Evolutionary conservation across 495 filamentous ascomycete genomes (phyloP), one percentile per base, ranked within the genome.

Genomic region (Rhypophila decipiens): DNA sequence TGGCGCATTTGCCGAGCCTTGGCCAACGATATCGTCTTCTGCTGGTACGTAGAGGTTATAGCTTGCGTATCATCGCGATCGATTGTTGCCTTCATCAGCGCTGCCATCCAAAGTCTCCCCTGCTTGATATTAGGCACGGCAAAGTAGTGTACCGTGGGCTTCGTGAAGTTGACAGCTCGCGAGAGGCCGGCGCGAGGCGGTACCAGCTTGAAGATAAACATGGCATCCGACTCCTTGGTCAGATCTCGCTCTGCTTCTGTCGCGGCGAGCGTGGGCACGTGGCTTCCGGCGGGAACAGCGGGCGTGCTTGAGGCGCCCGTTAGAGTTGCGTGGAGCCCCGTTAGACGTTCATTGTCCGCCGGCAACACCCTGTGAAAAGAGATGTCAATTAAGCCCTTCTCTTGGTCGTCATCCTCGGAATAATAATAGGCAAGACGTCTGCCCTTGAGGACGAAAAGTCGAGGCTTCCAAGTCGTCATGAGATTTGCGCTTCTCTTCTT

Each of bases 171-270:
- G 41, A 99, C 90, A 4, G 86, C 91, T 47, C 88, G 87, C 2
- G 87, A 85, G 20, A 91, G 78, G n/a, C 89, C 89, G 17, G 79
- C 76, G 47, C 89, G 87, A 3, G 94, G 94, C 1, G 94, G 93
- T 7, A 95, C 84, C 18, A 99, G 83, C 66, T 97, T 99, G 79
- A 99, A 99, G 60, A 96, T 96, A 72, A 99, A 99, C 60, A 88
- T 83, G 0, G 76, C 64, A 44, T 81, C 81, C 47, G 69, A 53
- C 24, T 71, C 65, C 43, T 61, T 73, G 46, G 71, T 63, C 5
- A 66, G 66, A 17, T 69, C 65, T 8, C 65, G 67, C 11, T 58
- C 57, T 35, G 68, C 72, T 22, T 71, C 61, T 11, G 57, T 66
- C 19, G 69, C 67, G 1, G 73, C 73, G 33, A 66, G 63, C 1